A percentile compares a stretch with the other conserved stretches of the same genome.
Evolutionary conservation across 2,329 filamentous ascomycete genomes (phyloP).

Genomic region (Ceratocystis cubensis): DNA sequence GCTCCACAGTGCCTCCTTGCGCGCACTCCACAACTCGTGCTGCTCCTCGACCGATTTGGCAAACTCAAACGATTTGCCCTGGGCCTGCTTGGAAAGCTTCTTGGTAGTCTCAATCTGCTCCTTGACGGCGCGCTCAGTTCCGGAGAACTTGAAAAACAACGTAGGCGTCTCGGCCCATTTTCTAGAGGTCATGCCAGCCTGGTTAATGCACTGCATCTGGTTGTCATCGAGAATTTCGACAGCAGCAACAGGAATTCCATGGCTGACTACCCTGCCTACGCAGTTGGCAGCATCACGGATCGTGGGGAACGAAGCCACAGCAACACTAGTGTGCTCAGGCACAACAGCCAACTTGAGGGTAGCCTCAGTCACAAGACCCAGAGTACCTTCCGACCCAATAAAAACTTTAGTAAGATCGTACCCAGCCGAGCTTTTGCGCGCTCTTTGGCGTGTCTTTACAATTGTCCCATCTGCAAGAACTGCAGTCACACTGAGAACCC

Average conservation of each 20-base stretch:
- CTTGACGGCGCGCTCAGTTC: constrained; percentile 57
- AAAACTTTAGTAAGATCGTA: constrained; percentile 86
- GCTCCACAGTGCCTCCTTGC: constrained; percentile 76
- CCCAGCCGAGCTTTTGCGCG: constrained; percentile 78
- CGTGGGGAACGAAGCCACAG: constrained; percentile 48
- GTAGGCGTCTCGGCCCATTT: constrained; percentile 62
- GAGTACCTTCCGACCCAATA: constrained; percentile 81
- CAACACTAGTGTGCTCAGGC: constrained; percentile 68
- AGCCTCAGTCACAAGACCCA: constrained; percentile 83
- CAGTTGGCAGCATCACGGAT: constrained; percentile 65
- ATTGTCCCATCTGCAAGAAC: constrained; percentile 83
- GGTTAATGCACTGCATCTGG: constrained; percentile 64
- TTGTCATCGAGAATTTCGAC: constrained; percentile 86
- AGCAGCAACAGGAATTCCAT: constrained; percentile 76
- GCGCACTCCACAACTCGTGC: constrained; percentile 66
- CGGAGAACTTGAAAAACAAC: constrained; percentile 74
- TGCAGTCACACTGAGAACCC: constrained; percentile 77
- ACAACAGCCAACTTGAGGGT: constrained; percentile 75
- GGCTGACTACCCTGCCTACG: constrained; percentile 65
- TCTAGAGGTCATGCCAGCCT: constrained; percentile 52
- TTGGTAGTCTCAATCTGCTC: constrained; percentile 63
- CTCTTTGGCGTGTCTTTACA: constrained; percentile 77
- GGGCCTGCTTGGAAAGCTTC: constrained; percentile 46
- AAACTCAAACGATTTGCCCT: constrained; percentile 64
- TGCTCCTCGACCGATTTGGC: constrained; percentile 58